Conservation (phyloP, 225 moss, liverwort and hornwort genomes). For the Marchantia polymorpha region DNA sequence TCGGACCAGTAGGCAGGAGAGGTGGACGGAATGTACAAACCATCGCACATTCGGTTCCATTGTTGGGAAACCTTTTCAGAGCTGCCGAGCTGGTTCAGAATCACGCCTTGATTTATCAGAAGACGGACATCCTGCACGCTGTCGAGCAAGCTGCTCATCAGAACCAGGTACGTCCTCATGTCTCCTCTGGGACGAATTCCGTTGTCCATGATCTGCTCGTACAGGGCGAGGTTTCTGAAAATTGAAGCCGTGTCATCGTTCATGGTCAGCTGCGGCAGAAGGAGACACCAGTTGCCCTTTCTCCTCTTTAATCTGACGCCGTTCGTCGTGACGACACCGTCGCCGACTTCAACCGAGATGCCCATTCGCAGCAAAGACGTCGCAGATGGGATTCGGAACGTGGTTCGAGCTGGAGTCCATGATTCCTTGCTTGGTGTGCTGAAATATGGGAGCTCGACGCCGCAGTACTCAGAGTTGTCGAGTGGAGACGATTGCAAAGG, state of each 20-base stretch:
- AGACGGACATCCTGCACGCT: constrained; percentile 3
- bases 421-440: too few relatives aligned
- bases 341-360: neutral
- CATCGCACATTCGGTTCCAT: constrained; percentile 19
- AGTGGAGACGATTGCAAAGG: neutral
- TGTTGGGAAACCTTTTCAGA: constrained; percentile 5
- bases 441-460: neutral
- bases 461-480: neutral
- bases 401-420: neutral
- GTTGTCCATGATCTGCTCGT: constrained; percentile 15
- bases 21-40: constrained; percentile 4
- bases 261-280: constrained; percentile 13
- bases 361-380: neutral
- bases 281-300: too few relatives aligned
- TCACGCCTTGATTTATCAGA: constrained; percentile 13
- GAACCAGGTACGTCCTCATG: constrained; percentile 16
- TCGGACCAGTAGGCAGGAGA: constrained; percentile 11
- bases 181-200: neutral
- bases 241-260: constrained; percentile 8
- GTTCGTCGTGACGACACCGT: neutral
- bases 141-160: constrained; percentile 22
- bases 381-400: neutral
- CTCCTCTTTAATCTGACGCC: too few relatives aligned
- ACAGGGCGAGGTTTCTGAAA: constrained; percentile 12
- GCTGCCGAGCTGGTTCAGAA: constrained; percentile 17